Base-by-base conservation (phyloP, 106 monocot genomes). In the Ottelia alismoides region DNA sequence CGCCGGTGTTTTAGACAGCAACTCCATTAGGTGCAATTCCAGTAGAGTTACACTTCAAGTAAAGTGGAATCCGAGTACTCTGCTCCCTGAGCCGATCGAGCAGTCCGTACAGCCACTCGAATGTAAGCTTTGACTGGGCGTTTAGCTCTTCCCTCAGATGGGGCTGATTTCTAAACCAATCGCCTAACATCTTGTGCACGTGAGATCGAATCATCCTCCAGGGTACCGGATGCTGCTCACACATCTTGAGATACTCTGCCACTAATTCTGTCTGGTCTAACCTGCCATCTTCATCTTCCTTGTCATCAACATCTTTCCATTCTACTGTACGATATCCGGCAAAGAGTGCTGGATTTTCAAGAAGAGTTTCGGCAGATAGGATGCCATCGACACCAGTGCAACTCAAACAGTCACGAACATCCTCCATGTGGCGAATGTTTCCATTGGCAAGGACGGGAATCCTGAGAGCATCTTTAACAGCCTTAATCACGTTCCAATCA, bases 401-500 rank as follows among this genome's bases (percentile, higher is more conserved):
- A 2, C 68, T 72, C 69, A 98, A 61, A 66, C 98, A 98, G 30
- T 63, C 45, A 17, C 35, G 20, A 44, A 83, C 98, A 69, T 98
- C 98, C 21, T 70, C 82, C 70, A 86, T 68, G 70, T 98, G 98
- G 31, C 98, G 78, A 47, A 98, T 82, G 61, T 98, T 90, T 60
- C 98, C 98, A 56, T 98, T 98, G 51, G 98, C 98, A 11, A 98
- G 85, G 22, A 98, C 98, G 23, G 98, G 98, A 44, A 98, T 86
- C 40, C 27, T 74, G 22, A 90, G 19, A 2, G 90, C 64, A 48
- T 74, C 30, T 58, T 90, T 98, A 2, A 98, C 85, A 17, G 75
- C 78, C 61, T 68, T 75, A 22, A 98, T 86, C 2, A 56, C 72
- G 53, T 72, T 58, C 98, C 98, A 98, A 56, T 98, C 82, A 54